phyloP scores from a whole-genome alignment of 225 moss, liverwort and hornwort genomes.

The Bryoerythrophyllum caledonicum region DNA sequence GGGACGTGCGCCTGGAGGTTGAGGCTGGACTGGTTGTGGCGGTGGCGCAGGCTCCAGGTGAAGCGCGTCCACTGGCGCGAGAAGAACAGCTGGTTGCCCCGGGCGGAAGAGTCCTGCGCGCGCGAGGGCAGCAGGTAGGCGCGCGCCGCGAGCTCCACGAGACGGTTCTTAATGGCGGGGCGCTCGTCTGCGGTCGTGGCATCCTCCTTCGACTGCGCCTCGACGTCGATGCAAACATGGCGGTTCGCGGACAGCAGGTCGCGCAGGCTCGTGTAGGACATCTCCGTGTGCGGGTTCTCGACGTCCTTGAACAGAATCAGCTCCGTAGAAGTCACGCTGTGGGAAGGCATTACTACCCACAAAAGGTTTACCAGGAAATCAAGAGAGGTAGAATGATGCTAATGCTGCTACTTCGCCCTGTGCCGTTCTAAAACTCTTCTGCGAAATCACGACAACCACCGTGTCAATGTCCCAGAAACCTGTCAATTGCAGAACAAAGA shows the following conservation, averaged over 20 bases:
- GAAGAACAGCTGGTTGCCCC: slow-evolving; percentile 28
- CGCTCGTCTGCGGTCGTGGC: slow-evolving; percentile 32
- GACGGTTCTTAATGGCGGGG: slow-evolving; percentile 38
- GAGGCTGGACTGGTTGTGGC: slow-evolving; percentile 7
- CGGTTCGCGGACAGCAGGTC: slow-evolving; percentile 23
- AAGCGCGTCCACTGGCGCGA: slow-evolving; percentile 37
- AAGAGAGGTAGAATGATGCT: not conserved
- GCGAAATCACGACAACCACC: slow-evolving; percentile 3
- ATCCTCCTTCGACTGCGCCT: not conserved
- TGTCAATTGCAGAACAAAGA: not conserved
- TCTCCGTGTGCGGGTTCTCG: slow-evolving; percentile 11
- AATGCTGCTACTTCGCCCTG: slow-evolving; percentile 14
- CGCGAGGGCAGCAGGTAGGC: slow-evolving; percentile 42
- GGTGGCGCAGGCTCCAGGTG: slow-evolving; percentile 24
- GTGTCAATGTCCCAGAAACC: not conserved
- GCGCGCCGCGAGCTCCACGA: slow-evolving; percentile 43
- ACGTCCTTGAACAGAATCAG: slow-evolving; percentile 31
- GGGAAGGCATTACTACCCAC: not conserved
- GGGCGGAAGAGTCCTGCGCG: slow-evolving; percentile 9
- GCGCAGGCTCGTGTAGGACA: slow-evolving; percentile 38
- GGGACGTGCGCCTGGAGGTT: slow-evolving; percentile 7
- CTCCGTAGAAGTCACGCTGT: slow-evolving; percentile 21
- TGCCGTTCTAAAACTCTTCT: slow-evolving; percentile 12
- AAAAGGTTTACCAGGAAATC: too few species aligned
- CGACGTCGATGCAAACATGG: not conserved